phyloP scores from a whole-genome alignment of 805 yeast genomes.

The Candida hispaniensis region DNA sequence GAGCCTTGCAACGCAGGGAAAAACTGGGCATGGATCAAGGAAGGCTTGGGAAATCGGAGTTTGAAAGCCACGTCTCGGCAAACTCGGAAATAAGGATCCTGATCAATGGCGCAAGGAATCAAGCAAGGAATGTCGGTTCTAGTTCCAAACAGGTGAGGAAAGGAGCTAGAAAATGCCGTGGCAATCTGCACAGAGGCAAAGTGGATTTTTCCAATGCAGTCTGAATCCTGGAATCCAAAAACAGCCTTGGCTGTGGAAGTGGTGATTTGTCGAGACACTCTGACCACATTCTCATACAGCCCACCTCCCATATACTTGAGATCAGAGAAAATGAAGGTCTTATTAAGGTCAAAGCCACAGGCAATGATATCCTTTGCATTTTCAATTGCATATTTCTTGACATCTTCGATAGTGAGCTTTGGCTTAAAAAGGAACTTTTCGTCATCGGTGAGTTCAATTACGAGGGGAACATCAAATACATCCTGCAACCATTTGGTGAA shows the following conservation, averaged over 20 bases:
- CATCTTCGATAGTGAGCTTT: conserved; percentile 79
- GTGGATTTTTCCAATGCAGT: conserved; percentile 87
- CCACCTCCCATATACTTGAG: conserved; percentile 86
- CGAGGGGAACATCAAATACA: conserved; percentile 91
- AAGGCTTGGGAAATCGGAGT: conserved; percentile 80
- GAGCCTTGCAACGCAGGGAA: conserved; percentile 98
- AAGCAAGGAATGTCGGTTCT: conserved; percentile 88
- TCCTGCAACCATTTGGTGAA: conserved; percentile 98
- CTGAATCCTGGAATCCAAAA: conserved; percentile 90
- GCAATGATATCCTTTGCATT: conserved; percentile 90
- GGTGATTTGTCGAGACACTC: conserved; percentile 88
- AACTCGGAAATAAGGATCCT: conserved; percentile 95
- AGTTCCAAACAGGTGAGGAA: conserved; percentile 82
- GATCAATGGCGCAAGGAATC: conserved; percentile 98
- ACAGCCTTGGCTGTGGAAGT: conserved; percentile 96
- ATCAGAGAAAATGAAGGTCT: conserved; percentile 92
- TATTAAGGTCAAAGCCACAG: conserved; percentile 87
- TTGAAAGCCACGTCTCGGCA: conserved; percentile 96
- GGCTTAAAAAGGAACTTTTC: conserved; percentile 94
- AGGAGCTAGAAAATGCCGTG: conserved; percentile 89
- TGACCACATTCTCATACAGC: conserved; percentile 87
- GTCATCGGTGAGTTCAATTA: conserved; percentile 89
- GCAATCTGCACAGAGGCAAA: conserved; percentile 96
- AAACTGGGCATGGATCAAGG: conserved; percentile 85
- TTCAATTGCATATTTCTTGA: conserved; percentile 63